These are phyloP conservation scores for Talaromyces funiculosus DNA, from an alignment of 2,329 filamentous ascomycete species.

Conservation along the genomic window DNA sequence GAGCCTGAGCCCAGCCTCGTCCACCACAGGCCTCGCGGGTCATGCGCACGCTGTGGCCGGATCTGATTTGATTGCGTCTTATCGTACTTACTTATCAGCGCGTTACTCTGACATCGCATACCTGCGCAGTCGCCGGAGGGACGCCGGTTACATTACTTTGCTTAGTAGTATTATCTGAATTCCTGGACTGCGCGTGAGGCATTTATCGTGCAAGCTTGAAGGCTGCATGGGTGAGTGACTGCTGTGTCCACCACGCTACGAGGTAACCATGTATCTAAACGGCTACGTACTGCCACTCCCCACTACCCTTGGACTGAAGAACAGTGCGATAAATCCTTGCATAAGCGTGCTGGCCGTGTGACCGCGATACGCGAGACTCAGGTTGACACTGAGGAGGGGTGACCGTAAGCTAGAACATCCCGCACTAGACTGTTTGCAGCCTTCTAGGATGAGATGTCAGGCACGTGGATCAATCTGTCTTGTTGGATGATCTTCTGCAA, in stretches of 20 bases:
- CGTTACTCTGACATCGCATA: not conserved
- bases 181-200: not conserved
- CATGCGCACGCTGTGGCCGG: constrained; percentile 4
- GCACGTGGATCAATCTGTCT: not conserved
- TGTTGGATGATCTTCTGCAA: not conserved
- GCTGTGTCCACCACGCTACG: not conserved
- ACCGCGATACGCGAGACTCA: not conserved
- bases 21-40: not conserved
- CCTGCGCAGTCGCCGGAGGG: not conserved
- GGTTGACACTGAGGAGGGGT: not conserved
- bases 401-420: not conserved
- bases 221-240: not conserved
- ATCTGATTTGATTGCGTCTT: constrained; percentile 3
- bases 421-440: not conserved
- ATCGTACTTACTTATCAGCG: not conserved
- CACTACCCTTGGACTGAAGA: not conserved
- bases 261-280: not conserved
- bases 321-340: not conserved
- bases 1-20: not conserved
- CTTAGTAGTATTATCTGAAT: not conserved
- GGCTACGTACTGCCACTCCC: not conserved
- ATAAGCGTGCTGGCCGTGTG: not conserved
- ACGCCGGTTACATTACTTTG: not conserved
- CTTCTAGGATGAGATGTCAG: not conserved
- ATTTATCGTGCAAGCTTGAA: not conserved